Percentiles rank a stretch among this genome's conserved stretches.
Conservation (phyloP, 2,329 filamentous ascomycete genomes). For the Cladosporium colombiae region DNA sequence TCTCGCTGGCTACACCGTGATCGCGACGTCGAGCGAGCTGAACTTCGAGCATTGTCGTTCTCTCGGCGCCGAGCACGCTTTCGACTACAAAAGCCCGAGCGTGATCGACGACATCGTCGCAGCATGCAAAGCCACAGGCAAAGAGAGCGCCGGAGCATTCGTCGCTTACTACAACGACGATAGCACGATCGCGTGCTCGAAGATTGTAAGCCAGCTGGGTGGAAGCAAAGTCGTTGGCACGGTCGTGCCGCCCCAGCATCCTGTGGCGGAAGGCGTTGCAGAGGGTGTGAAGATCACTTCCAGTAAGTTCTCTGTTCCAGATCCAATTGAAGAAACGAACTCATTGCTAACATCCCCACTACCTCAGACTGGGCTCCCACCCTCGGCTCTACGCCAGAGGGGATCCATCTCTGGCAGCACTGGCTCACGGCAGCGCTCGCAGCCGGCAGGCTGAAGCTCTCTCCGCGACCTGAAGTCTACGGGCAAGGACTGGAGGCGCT, state of each 20-base stretch:
- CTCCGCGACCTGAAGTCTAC: conserved; percentile 28
- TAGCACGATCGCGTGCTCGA: conserved; percentile 18
- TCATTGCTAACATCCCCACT: neutral
- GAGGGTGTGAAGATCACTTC: neutral
- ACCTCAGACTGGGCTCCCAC: conserved; percentile 15
- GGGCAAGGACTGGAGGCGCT: conserved; percentile 28
- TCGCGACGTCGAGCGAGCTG: conserved; percentile 38
- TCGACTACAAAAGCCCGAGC: conserved; percentile 50
- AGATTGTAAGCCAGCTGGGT: conserved; percentile 19
- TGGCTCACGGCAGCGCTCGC: conserved; percentile 38
- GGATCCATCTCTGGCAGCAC: conserved; percentile 32
- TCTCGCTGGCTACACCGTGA: conserved; percentile 47
- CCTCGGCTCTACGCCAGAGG: conserved; percentile 34
- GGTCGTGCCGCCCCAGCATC: conserved; percentile 20
- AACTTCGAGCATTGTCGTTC: conserved; percentile 46
- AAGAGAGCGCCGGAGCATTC: conserved; percentile 25
- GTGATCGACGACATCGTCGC: conserved; percentile 33
- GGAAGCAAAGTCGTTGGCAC: conserved; percentile 24
- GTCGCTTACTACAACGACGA: conserved; percentile 42
- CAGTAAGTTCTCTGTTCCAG: neutral
- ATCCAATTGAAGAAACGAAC: too few relatives aligned
- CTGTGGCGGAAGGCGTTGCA: neutral
- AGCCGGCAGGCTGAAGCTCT: conserved; percentile 28
- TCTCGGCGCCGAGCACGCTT: conserved; percentile 50
- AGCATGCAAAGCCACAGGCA: conserved; percentile 28